phyloP scores from a whole-genome alignment of 805 yeast genomes.

The Yamadazyma laniorum region DNA sequence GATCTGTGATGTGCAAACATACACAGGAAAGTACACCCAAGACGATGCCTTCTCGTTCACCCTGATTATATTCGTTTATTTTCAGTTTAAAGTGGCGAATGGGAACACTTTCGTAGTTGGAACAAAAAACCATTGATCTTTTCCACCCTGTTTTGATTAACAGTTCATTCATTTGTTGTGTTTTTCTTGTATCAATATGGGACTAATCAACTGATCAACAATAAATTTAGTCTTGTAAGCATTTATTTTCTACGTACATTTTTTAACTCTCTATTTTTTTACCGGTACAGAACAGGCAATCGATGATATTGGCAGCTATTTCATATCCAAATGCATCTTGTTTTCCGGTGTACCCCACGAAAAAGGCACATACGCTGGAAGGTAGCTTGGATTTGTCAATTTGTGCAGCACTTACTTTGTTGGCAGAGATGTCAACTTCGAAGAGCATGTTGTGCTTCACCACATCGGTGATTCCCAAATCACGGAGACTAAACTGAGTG shows the following conservation, averaged over 20 bases:
- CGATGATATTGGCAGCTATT: conserved; percentile 17
- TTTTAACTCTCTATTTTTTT: conserved; percentile 14
- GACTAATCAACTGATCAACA: conserved; percentile 35
- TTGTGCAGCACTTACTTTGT: conserved; percentile 9
- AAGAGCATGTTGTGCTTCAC: conserved; percentile 10
- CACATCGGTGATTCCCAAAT: conserved; percentile 14
- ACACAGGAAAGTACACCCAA: conserved; percentile 21
- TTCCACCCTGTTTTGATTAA: conserved; percentile 45
- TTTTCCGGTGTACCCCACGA: conserved; percentile 16
- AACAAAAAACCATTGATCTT: conserved; percentile 36
- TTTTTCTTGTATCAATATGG: conserved; percentile 18
- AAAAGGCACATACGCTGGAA: conserved; percentile 10
- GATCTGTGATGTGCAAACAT: neutral
- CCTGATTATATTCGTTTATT: conserved; percentile 49
- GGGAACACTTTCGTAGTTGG: conserved; percentile 48
- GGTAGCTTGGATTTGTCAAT: conserved; percentile 8
- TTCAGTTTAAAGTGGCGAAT: conserved; percentile 46
- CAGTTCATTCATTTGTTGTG: too few species aligned
- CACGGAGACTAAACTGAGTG: conserved; percentile 7
- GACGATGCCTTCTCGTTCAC: conserved; percentile 49
- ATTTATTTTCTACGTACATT: too few species aligned
- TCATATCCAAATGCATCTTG: conserved; percentile 23
- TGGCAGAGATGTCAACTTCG: conserved; percentile 19
- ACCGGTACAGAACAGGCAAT: conserved; percentile 13
- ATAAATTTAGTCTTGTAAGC: too few species aligned